A percentile compares a stretch with the other conserved stretches of the same genome.
phyloP scores from a whole-genome alignment of 148 eudicot species.

The Rhododendron simsii region DNA sequence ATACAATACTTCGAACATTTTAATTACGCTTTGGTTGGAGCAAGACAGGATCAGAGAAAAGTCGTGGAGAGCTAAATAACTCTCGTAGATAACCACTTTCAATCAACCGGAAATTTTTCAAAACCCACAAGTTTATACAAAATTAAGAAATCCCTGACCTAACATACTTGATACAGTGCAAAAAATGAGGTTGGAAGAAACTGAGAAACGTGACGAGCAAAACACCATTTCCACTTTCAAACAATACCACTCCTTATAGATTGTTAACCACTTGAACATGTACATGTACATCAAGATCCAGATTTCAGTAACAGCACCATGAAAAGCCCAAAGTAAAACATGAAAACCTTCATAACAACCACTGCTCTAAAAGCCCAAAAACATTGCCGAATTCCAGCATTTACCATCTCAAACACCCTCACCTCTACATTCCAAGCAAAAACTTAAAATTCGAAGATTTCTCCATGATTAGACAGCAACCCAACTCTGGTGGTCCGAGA shows the following conservation, averaged over 20 bases:
- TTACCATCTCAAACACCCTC: background rate
- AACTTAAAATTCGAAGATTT: background rate
- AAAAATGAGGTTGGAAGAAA: background rate
- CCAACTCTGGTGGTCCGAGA: background rate
- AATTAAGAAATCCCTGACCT: too few relatives aligned
- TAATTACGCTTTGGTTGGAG: too few relatives aligned
- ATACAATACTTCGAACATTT: too few relatives aligned
- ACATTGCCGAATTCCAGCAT: background rate
- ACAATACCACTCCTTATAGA: background rate
- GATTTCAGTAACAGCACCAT: background rate
- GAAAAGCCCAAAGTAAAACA: background rate
- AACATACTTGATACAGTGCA: background rate
- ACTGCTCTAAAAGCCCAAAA: background rate
- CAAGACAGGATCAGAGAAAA: too few relatives aligned
- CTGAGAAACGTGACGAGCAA: background rate
- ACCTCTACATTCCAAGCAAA: background rate
- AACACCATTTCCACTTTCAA: background rate
- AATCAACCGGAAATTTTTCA: too few relatives aligned
- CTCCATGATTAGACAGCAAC: background rate
- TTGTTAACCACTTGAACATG: background rate
- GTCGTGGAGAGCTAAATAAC: too few relatives aligned
- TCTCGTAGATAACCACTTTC: too few relatives aligned
- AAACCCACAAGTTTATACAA: too few relatives aligned
- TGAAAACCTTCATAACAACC: background rate
- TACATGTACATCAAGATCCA: background rate